Evolutionary conservation across 306 rosid species (phyloP).

Genomic region (Boehmeria nivea): DNA sequence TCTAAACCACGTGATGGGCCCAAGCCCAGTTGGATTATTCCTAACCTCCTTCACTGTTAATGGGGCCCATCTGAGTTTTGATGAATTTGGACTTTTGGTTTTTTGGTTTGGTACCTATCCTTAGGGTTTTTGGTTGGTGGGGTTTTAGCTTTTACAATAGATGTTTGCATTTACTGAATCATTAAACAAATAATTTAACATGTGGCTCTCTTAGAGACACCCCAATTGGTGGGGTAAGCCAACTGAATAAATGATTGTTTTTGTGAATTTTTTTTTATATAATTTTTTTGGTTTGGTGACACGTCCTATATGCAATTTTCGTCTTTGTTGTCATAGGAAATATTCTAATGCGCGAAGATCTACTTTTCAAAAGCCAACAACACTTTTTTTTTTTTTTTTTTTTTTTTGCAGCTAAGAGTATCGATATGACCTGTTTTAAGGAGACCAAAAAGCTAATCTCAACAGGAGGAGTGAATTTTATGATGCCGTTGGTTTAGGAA

Average conservation of each 20-base stretch:
- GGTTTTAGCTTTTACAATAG: background rate
- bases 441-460: constrained; percentile 26
- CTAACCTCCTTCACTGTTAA: background rate
- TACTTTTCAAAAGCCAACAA: background rate
- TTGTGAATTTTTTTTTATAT: background rate
- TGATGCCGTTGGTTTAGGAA: background rate
- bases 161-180: background rate
- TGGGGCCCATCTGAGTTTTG: background rate
- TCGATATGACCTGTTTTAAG: constrained; percentile 24
- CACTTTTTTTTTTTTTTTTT: background rate
- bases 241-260: background rate
- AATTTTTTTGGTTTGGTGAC: background rate
- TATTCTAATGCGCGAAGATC: constrained; percentile 2
- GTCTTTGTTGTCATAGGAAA: constrained; percentile 3
- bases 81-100: background rate
- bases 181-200: constrained; percentile 2
- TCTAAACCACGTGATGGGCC: constrained; percentile 27
- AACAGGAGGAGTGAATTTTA: background rate
- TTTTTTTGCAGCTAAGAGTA: background rate
- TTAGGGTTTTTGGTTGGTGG: too few species aligned
- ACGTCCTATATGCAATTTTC: background rate
- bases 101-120: background rate
- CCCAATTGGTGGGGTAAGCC: constrained; percentile 4
- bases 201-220: constrained; percentile 23
- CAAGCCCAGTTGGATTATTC: constrained; percentile 8